These are phyloP conservation scores for Alternaria viburni DNA, from an alignment of 2,329 filamentous ascomycete genomes.

Conservation along the genomic window DNA sequence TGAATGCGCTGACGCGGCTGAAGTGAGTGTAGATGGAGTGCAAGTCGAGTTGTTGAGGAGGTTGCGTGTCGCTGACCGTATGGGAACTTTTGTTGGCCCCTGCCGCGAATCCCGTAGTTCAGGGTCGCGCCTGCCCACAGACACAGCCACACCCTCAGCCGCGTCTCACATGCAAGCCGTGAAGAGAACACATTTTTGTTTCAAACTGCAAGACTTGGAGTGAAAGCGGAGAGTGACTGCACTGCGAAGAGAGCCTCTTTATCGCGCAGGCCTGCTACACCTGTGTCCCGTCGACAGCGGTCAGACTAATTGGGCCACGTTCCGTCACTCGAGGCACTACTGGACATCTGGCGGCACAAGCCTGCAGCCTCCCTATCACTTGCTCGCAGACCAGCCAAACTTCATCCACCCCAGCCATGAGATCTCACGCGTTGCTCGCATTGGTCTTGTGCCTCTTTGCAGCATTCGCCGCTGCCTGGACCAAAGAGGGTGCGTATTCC, in stretches of 20 bases:
- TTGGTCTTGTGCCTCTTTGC: constrained; percentile 72
- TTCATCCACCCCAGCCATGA: constrained; percentile 64
- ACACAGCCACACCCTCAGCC: constrained; percentile 18
- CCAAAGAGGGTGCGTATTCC: constrained; percentile 74
- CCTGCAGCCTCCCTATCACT: constrained; percentile 37
- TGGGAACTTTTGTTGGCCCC: constrained; percentile 17
- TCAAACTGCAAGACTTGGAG: not conserved
- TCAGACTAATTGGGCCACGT: constrained; percentile 34
- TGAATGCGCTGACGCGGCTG: constrained; percentile 34
- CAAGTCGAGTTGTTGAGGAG: constrained; percentile 1
- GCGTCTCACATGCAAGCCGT: constrained; percentile 17
- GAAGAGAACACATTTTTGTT: not conserved
- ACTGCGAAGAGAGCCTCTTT: constrained; percentile 5
- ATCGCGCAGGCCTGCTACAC: constrained; percentile 8
- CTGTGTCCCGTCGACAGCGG: constrained; percentile 9
- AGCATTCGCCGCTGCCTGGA: constrained; percentile 78
- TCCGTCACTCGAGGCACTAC: constrained; percentile 27
- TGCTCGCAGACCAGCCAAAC: constrained; percentile 25
- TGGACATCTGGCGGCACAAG: constrained; percentile 30
- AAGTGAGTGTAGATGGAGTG: constrained; percentile 10
- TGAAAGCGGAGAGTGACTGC: not conserved
- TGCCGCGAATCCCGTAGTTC: constrained; percentile 22
- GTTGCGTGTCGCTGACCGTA: constrained; percentile 6
- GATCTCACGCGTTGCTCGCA: constrained; percentile 66
- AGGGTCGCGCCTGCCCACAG: constrained; percentile 13